phyloP scores from a whole-genome alignment of 2,329 filamentous ascomycete genomes.

The Delphinella strobiligena region DNA sequence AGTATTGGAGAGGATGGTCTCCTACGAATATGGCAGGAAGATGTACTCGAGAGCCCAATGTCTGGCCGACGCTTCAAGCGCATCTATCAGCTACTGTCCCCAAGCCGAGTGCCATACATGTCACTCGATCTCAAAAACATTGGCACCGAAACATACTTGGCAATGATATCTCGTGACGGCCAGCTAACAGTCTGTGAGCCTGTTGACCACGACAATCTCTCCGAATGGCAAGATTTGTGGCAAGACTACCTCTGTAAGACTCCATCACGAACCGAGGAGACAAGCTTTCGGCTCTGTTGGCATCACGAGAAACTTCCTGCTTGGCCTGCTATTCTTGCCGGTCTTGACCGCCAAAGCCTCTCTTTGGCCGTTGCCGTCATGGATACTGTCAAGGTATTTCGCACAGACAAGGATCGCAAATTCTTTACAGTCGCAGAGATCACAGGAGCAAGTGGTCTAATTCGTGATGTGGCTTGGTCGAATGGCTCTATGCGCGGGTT shows the following conservation, averaged over 20 bases:
- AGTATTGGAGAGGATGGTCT: constrained; percentile 82
- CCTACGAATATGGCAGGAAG: constrained; percentile 88
- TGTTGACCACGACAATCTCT: constrained; percentile 67
- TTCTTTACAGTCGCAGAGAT: constrained; percentile 80
- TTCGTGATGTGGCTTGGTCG: constrained; percentile 85
- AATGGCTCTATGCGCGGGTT: constrained; percentile 82
- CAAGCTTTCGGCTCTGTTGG: constrained; percentile 74
- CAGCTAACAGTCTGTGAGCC: constrained; percentile 73
- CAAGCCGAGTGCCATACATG: constrained; percentile 58
- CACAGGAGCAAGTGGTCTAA: constrained; percentile 59
- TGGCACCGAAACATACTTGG: constrained; percentile 73
- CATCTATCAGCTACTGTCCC: constrained; percentile 49
- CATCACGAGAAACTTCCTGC: constrained; percentile 78
- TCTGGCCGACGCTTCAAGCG: constrained; percentile 70
- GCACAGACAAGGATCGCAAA: constrained; percentile 60
- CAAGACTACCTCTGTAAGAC: constrained; percentile 60
- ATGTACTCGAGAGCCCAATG: constrained; percentile 62
- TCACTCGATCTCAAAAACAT: constrained; percentile 82
- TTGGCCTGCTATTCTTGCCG: constrained; percentile 64
- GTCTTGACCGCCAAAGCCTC: constrained; percentile 68
- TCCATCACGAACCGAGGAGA: constrained; percentile 71
- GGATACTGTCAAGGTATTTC: constrained; percentile 70
- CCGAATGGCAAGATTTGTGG: constrained; percentile 64
- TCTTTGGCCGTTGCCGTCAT: constrained; percentile 78
- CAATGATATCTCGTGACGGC: constrained; percentile 73